These are phyloP conservation scores for Leccinum boreale DNA, from an alignment of 768 basidiomycete species.

Conservation along the genomic window DNA sequence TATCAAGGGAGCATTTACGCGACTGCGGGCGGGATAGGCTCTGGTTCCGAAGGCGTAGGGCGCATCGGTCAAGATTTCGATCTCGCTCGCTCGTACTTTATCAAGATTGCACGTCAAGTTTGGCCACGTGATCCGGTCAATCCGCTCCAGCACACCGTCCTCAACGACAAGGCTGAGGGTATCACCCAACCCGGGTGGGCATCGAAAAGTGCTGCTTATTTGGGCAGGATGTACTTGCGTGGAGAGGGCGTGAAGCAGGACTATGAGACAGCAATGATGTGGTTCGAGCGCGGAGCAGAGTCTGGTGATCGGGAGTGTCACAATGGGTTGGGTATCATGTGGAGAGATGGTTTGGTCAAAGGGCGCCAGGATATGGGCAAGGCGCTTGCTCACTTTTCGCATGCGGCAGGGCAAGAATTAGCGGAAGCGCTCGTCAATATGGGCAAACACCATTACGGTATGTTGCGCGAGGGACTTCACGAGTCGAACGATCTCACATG, in stretches of 20 bases:
- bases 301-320: conserved; percentile 84
- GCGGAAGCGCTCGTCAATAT: conserved; percentile 92
- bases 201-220: conserved; percentile 77
- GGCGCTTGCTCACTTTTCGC: conserved; percentile 64
- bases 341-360: conserved; percentile 80
- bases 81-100: conserved; percentile 80
- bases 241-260: conserved; percentile 89
- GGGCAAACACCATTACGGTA: conserved; percentile 75
- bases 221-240: conserved; percentile 91
- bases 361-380: conserved; percentile 64
- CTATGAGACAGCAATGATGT: conserved; percentile 74
- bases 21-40: conserved; percentile 72
- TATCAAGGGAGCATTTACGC: conserved; percentile 94
- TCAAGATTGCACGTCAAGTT: conserved; percentile 73
- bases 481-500: conserved; percentile 3
- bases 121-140: conserved; percentile 83
- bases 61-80: conserved; percentile 78
- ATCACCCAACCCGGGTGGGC: conserved; percentile 57
- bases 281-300: conserved; percentile 86
- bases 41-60: conserved; percentile 90
- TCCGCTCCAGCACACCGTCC: conserved; percentile 42
- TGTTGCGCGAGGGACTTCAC: conserved; percentile 11
- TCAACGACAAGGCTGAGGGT: conserved; percentile 47
- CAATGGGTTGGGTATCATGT: conserved; percentile 90
- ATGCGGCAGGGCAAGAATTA: conserved; percentile 83